Conservation (phyloP, 352 stramenopile genomes). For the Phytophthora pseudosyringae region DNA sequence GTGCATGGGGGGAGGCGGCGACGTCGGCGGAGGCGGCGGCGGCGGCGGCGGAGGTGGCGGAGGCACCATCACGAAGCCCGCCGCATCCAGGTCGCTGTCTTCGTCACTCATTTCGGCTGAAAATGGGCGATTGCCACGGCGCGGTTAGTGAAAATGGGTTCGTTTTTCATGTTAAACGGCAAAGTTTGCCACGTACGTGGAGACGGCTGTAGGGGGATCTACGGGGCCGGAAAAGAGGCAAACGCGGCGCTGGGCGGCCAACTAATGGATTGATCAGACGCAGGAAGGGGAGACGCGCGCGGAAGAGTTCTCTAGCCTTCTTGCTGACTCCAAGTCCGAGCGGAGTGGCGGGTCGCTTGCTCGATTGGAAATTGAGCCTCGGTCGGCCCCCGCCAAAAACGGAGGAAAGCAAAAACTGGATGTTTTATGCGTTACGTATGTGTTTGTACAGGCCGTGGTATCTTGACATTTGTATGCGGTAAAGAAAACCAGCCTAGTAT, state of each 20-base stretch:
- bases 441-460: neutral
- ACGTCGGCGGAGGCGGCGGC: slow-evolving; percentile 18
- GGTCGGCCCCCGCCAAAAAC: slow-evolving; percentile 22
- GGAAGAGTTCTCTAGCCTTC: neutral
- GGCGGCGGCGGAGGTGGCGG: slow-evolving; percentile 2
- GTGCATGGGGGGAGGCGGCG: slow-evolving; percentile 1
- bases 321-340: slow-evolving; percentile 4
- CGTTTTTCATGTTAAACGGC: slow-evolving; percentile 10
- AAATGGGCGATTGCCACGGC: slow-evolving; percentile 18
- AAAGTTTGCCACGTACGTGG: slow-evolving; percentile 16
- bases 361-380: slow-evolving; percentile 38
- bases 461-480: neutral
- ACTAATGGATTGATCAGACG: neutral
- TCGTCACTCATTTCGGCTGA: slow-evolving; percentile 36
- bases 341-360: slow-evolving; percentile 26
- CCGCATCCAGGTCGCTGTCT: slow-evolving; percentile 36
- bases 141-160: slow-evolving; percentile 17
- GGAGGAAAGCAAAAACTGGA: slow-evolving; percentile 16
- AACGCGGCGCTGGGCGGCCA: slow-evolving; percentile 1
- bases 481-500: slow-evolving; percentile 9
- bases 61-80: slow-evolving; percentile 25
- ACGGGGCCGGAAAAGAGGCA: slow-evolving; percentile 4
- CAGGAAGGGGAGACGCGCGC: neutral
- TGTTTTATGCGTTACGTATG: slow-evolving; percentile 20
- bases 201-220: neutral